phyloP scores from a whole-genome alignment of 352 stramenopile genomes.

The Phytophthora pinifolia region DNA sequence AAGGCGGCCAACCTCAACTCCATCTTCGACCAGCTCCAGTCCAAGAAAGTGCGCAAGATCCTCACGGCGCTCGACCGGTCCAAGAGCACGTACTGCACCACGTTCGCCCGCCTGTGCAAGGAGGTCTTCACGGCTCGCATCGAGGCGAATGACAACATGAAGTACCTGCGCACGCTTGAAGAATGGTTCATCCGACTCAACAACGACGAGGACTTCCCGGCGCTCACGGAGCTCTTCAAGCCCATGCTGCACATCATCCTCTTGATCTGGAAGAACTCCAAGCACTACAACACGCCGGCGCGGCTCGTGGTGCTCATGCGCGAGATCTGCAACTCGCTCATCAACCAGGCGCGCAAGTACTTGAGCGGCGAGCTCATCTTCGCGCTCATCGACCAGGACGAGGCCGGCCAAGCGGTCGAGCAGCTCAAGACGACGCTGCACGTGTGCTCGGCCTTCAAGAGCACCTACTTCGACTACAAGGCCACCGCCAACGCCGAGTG shows the following conservation, averaged over 20 bases:
- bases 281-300: conserved; percentile 98
- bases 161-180: conserved; percentile 96
- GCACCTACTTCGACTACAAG: conserved; percentile 98
- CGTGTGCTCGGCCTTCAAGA: conserved; percentile 97
- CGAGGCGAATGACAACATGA: conserved; percentile 98
- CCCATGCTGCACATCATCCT: conserved; percentile 98
- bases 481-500: conserved; percentile 96
- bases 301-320: conserved; percentile 96
- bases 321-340: conserved; percentile 98
- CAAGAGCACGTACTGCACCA: conserved; percentile 97
- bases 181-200: conserved; percentile 97
- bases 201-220: conserved; percentile 94
- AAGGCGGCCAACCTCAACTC: conserved; percentile 96
- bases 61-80: conserved; percentile 93
- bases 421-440: conserved; percentile 94
- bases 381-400: conserved; percentile 95
- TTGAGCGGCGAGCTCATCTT: conserved; percentile 96
- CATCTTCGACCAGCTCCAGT: conserved; percentile 94
- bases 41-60: conserved; percentile 94
- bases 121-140: conserved; percentile 96
- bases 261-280: conserved; percentile 99
- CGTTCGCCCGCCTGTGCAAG: conserved; percentile 97
- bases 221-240: conserved; percentile 94
- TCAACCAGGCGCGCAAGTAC: conserved; percentile 93
- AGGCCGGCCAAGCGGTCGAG: conserved; percentile 92